A percentile compares a stretch with the other conserved stretches of the same genome.
Conservation (phyloP, 106 monocot genomes). For the Xerophyta viscosa region DNA sequence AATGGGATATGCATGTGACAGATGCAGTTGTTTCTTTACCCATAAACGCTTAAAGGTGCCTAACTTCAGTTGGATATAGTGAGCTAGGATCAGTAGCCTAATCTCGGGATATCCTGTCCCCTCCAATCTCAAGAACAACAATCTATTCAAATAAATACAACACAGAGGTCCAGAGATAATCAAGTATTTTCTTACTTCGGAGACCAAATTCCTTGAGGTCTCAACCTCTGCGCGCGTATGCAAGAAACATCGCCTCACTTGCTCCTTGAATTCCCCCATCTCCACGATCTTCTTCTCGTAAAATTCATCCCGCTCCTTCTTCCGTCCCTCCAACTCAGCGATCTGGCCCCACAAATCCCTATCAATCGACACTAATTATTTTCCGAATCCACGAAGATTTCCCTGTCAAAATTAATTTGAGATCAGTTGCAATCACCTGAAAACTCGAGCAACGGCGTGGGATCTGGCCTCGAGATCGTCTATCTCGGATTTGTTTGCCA, state of each 20-base stretch:
- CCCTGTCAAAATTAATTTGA: not conserved
- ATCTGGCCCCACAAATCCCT: conserved; percentile 28
- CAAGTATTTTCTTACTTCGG: conserved; percentile 14
- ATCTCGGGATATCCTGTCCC: too few relatives aligned
- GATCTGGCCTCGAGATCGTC: conserved; percentile 18
- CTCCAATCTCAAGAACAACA: too few relatives aligned
- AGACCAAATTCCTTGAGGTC: conserved; percentile 17
- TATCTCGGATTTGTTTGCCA: conserved; percentile 21
- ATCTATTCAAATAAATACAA: not conserved
- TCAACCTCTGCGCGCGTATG: conserved; percentile 18
- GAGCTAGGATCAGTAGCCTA: too few relatives aligned
- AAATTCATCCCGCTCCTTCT: conserved; percentile 34
- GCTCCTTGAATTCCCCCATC: conserved; percentile 33
- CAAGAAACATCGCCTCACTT: conserved; percentile 8
- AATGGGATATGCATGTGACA: too few relatives aligned
- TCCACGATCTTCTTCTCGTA: conserved; percentile 25
- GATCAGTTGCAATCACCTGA: conserved; percentile 8
- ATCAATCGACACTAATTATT: not conserved
- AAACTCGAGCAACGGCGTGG: conserved; percentile 12
- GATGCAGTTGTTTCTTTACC: too few relatives aligned
- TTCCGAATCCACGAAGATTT: too few relatives aligned
- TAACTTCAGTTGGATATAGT: too few relatives aligned
- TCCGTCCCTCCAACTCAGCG: conserved; percentile 22
- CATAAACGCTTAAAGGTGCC: too few relatives aligned
- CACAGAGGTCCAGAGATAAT: not conserved